Evolutionary conservation across 2,329 filamentous ascomycete genomes (phyloP).

Genomic region (Fusarium sp.): DNA sequence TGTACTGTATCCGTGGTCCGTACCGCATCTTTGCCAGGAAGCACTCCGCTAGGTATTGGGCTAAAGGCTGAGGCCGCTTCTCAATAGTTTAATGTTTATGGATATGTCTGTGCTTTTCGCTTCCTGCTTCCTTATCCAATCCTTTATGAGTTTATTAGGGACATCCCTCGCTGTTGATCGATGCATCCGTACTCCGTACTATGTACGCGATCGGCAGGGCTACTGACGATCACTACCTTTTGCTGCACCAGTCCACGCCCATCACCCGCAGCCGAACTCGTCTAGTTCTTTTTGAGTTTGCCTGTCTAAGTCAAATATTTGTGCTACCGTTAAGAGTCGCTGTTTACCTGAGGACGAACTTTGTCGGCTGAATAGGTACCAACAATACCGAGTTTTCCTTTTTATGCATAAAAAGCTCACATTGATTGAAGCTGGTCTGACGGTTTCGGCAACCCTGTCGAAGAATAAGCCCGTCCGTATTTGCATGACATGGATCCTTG

Average conservation of each 20-base stretch:
- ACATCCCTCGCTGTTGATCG: conserved; percentile 21
- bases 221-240: conserved; percentile 34
- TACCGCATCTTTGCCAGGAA: background rate
- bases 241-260: conserved; percentile 7
- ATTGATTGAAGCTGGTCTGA: background rate
- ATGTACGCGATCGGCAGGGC: conserved; percentile 30
- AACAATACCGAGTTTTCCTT: background rate
- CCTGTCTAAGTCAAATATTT: conserved; percentile 6
- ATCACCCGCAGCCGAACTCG: conserved; percentile 38
- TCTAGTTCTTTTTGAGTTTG: conserved; percentile 19
- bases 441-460: conserved; percentile 1
- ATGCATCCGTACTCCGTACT: conserved; percentile 15
- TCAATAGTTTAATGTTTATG: background rate
- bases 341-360: background rate
- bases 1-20: no score
- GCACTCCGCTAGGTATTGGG: background rate
- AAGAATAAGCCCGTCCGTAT: background rate
- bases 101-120: conserved; percentile 23
- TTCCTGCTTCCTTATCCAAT: background rate
- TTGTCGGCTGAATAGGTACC: background rate
- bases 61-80: background rate
- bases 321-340: background rate
- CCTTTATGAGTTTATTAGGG: background rate
- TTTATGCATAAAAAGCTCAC: background rate
- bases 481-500: conserved; percentile 12